phyloP scores from a whole-genome alignment of 225 moss, liverwort and hornwort species.

The Marchantia paleacea region DNA sequence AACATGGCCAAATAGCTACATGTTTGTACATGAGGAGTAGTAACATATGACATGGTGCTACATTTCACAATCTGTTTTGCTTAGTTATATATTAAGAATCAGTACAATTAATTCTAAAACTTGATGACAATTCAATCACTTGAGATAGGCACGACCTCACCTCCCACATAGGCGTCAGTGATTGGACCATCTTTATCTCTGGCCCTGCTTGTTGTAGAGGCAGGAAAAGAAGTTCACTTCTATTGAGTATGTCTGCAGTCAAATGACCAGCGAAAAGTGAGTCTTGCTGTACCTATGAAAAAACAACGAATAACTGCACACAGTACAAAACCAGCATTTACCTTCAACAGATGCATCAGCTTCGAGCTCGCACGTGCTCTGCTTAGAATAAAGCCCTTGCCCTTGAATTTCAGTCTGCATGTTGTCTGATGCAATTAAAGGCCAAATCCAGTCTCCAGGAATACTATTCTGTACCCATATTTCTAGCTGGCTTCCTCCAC shows the following conservation, averaged over 20 bases:
- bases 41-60: too few relatives aligned
- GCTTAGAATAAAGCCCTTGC: slow-evolving; percentile 57
- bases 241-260: slow-evolving; percentile 79
- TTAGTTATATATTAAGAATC: too few relatives aligned
- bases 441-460: slow-evolving; percentile 84
- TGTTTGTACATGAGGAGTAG: too few relatives aligned
- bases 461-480: slow-evolving; percentile 67
- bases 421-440: slow-evolving; percentile 47
- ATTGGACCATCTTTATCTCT: slow-evolving; percentile 88
- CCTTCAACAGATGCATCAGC: slow-evolving; percentile 87
- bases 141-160: slow-evolving; percentile 37
- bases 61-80: too few relatives aligned
- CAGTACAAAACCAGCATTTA: slow-evolving; percentile 12
- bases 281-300: background rate
- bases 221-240: slow-evolving; percentile 69
- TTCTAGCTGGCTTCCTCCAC: slow-evolving; percentile 44
- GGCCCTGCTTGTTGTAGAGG: slow-evolving; percentile 80
- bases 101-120: too few relatives aligned
- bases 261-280: background rate
- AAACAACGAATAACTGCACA: background rate
- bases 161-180: slow-evolving; percentile 95
- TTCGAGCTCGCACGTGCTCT: slow-evolving; percentile 95
- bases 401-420: slow-evolving; percentile 21
- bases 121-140: too few relatives aligned
- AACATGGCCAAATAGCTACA: too few relatives aligned